Evolutionary conservation across 139 green algal species (phyloP).

Genomic region (Chlorella sp.): DNA sequence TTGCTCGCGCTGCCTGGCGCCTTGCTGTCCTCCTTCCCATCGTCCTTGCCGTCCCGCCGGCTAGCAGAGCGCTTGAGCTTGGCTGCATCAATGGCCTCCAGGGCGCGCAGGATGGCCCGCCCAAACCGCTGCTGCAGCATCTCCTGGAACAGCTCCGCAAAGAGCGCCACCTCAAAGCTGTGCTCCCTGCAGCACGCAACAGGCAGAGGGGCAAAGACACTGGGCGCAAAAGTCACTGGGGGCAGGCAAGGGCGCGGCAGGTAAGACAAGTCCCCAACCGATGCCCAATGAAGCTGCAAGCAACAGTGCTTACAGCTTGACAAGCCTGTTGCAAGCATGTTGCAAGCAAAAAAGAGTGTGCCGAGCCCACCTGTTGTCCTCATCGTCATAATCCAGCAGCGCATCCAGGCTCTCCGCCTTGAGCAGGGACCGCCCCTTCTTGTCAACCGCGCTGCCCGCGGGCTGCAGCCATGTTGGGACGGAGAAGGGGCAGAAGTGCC

Average conservation of each 20-base stretch:
- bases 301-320: no score
- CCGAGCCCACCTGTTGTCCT: constrained; percentile 64
- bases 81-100: constrained; percentile 34
- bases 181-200: not conserved
- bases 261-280: no score
- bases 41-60: not conserved
- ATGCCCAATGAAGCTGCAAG: no score
- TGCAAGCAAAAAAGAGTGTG: no score
- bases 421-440: constrained; percentile 29
- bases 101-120: constrained; percentile 53
- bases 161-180: constrained; percentile 47
- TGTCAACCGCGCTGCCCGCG: constrained; percentile 6
- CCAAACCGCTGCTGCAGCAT: constrained; percentile 70
- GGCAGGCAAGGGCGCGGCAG: no score
- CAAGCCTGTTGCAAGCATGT: no score
- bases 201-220: not conserved
- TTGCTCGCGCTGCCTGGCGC: not conserved
- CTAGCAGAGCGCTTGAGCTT: not conserved
- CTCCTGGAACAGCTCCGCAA: constrained; percentile 69
- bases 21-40: not conserved
- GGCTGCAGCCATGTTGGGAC: not conserved
- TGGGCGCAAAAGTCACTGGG: no score
- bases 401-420: constrained; percentile 44
- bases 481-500: no score
- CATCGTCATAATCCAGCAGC: constrained; percentile 66